Evolutionary conservation across 257 asterid genomes (phyloP).

Genomic region (Phtheirospermum japonicum): DNA sequence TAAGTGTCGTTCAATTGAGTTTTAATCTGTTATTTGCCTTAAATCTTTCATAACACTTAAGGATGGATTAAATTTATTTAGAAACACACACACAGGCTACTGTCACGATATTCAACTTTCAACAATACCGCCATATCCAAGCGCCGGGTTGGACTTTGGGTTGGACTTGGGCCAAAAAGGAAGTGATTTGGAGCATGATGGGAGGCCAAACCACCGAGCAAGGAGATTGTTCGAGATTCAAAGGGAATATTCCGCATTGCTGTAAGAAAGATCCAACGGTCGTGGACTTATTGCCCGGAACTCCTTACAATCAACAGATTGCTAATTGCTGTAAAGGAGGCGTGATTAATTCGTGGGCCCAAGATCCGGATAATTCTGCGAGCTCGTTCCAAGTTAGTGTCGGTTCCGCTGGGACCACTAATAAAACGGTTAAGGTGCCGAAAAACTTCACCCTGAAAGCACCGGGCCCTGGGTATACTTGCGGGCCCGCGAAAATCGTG

Average conservation of each 20-base stretch:
- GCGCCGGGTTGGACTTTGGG: conserved; percentile 71
- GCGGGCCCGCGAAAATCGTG: conserved; percentile 72
- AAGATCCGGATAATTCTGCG: conserved; percentile 61
- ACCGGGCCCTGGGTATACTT: conserved; percentile 87
- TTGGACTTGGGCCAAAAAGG: conserved; percentile 71
- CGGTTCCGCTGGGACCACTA: conserved; percentile 73
- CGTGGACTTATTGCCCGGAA: conserved; percentile 71
- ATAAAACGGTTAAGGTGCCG: conserved; percentile 72
- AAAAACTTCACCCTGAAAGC: conserved; percentile 71
- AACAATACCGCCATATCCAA: conserved; percentile 58
- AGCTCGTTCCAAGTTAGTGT: conserved; percentile 78
- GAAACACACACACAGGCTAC: conserved; percentile 36
- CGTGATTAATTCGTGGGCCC: conserved; percentile 70
- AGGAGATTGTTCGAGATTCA: conserved; percentile 61
- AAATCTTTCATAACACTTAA: no score
- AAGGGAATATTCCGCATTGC: conserved; percentile 72
- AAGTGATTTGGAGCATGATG: conserved; percentile 61
- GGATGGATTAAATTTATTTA: background rate
- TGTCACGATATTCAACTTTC: conserved; percentile 63
- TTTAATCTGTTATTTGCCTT: background rate
- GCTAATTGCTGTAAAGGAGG: conserved; percentile 94
- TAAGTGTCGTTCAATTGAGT: conserved; percentile 32
- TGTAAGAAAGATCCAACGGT: conserved; percentile 74
- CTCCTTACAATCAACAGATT: conserved; percentile 80
- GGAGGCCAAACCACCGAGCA: conserved; percentile 60